Percentiles rank a stretch among this genome's conserved stretches.
phyloP scores from a whole-genome alignment of 768 basidiomycete species.

The Psilocybe cubensis region DNA sequence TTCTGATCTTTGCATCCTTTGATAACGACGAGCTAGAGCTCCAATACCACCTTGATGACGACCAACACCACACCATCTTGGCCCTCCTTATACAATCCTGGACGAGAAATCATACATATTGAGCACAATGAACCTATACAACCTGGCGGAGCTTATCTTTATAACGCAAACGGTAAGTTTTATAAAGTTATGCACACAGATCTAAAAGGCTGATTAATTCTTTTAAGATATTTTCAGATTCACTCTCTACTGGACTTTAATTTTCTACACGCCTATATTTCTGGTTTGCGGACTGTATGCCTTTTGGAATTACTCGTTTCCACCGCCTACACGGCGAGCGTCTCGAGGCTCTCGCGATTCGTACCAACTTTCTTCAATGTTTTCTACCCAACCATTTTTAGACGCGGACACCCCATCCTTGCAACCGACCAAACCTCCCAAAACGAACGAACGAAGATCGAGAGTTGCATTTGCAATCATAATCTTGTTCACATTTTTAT shows the following conservation, averaged over 20 bases:
- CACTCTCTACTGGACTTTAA: conserved; percentile 55
- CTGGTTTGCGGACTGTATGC: conserved; percentile 51
- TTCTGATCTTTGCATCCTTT: not conserved
- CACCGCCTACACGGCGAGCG: conserved; percentile 30
- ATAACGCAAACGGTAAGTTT: conserved; percentile 39
- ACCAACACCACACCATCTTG: conserved; percentile 36
- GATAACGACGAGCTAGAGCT: not conserved
- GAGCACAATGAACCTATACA: conserved; percentile 41
- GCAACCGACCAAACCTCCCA: conserved; percentile 19
- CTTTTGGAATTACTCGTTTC: conserved; percentile 55
- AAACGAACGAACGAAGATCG: conserved; percentile 45
- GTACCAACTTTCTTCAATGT: conserved; percentile 17
- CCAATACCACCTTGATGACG: conserved; percentile 7
- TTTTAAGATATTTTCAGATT: conserved; percentile 53
- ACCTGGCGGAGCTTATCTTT: conserved; percentile 46
- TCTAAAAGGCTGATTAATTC: not conserved
- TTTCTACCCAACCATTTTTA: not conserved
- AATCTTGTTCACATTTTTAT: conserved; percentile 45
- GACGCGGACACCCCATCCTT: not conserved
- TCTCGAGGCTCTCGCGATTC: conserved; percentile 4
- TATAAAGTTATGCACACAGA: not conserved
- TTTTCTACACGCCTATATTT: conserved; percentile 55
- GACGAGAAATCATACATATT: conserved; percentile 51
- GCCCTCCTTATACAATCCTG: conserved; percentile 56
- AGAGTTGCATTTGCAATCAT: conserved; percentile 50